Base-by-base conservation (phyloP, 345 rosid species). In the Balakata baccata region DNA sequence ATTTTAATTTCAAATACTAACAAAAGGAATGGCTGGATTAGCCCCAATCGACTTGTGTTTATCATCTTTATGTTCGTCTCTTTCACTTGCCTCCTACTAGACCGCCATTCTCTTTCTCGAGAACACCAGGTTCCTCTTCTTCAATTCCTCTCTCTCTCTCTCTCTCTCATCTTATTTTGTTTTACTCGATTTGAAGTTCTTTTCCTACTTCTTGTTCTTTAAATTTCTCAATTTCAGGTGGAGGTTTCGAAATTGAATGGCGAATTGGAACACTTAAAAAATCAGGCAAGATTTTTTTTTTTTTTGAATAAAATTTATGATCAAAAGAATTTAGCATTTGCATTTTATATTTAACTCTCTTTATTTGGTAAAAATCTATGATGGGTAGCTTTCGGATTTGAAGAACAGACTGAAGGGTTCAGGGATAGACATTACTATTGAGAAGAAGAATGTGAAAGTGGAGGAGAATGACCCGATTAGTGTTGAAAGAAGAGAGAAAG, bases 231-330 rank as follows among this genome's bases (percentile, higher is more conserved):
- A 22, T 66, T 16, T 49, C 83, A 84, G 90, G 83, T 77, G 54
- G 84, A 82, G 68, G 59, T 87, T 77, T 82, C 84, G 5, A 74
- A 79, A 65, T 81, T 87, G 61, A 78, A 52, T 23, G 72, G 80
- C 43, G 85, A 85, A 75, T 77, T 76, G 66, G 22, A 0, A 3
- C 76, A 68, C 65, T 68, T 87, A 73, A 56, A 18, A 59, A 81
- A 87, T 83, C 77, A 73, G 84, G 61, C 23, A 64, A 64, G 49
- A n/a, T 64, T 13, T 12, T 6, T 64, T 5, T 11, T 54, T n/a
- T 43, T 43, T 3, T 43, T 43, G 6, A 1, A 43, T 7, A 43
- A 43, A 43, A 43, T 7, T 6, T 6, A 43, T 43, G 47, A 43
- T 43, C 7, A 43, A 43, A 43, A 43, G 47, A 43, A 58, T n/a